Evolutionary conservation across 1,284 basidiomycete species (phyloP), one percentile per base, ranked within the genome.

Genomic region (Papiliotrema fonsecae): DNA sequence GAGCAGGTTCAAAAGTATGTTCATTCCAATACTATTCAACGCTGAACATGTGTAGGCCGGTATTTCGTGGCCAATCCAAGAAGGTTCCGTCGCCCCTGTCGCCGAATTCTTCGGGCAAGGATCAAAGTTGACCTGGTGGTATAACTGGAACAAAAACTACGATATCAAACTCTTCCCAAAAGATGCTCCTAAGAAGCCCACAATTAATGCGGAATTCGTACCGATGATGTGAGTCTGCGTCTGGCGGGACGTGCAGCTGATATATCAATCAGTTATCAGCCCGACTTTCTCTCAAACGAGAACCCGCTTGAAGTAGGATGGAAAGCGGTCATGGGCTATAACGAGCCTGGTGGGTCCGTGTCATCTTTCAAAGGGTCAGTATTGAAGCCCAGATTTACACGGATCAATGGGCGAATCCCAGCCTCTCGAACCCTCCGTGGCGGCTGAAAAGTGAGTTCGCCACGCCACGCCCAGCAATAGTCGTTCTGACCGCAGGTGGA

Each of bases 341-440:
- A 63, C 45, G 61, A 63, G 47, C 61, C 61, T 35, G 58, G 60
- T n/a, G n/a, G n/a, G n/a, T n/a, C n/a, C n/a, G n/a, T n/a, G n/a
- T n/a, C n/a, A n/a, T n/a, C n/a, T n/a, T n/a, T n/a, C n/a, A n/a
- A n/a, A n/a, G n/a, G n/a, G n/a, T n/a, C n/a, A n/a, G n/a, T n/a
- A n/a, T n/a, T n/a, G n/a, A n/a, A n/a, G n/a, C n/a, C n/a, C n/a
- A n/a, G n/a, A n/a, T n/a, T n/a, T n/a, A n/a, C n/a, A n/a, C n/a
- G n/a, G n/a, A n/a, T n/a, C n/a, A n/a, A n/a, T n/a, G n/a, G n/a
- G n/a, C n/a, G n/a, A n/a, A n/a, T n/a, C n/a, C n/a, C n/a, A n/a
- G n/a, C n/a, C n/a, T n/a, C n/a, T n/a, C n/a, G n/a, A n/a, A n/a
- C n/a, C n/a, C n/a, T n/a, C n/a, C n/a, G n/a, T n/a, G n/a, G n/a